phyloP scores from a whole-genome alignment of 768 basidiomycete species.

The Lanmaoa pseudosensibilis region DNA sequence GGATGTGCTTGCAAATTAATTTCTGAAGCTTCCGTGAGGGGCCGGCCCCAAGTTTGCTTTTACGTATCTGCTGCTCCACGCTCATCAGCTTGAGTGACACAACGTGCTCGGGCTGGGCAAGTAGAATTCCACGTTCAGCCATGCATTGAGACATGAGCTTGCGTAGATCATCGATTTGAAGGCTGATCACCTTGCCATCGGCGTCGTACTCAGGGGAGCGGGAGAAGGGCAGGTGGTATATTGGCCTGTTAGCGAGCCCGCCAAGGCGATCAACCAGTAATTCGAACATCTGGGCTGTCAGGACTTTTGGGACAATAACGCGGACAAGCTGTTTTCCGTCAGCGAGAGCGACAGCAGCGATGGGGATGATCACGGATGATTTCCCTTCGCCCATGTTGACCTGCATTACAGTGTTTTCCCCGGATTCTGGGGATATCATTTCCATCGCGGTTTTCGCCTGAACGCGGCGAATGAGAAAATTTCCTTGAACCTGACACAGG shows the following conservation, averaged over 20 bases:
- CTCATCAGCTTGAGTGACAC: conserved; percentile 47
- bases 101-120: conserved; percentile 51
- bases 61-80: conserved; percentile 32
- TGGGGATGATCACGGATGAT: conserved; percentile 44
- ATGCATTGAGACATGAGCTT: conserved; percentile 39
- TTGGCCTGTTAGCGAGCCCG: conserved; percentile 42
- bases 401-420: conserved; percentile 41
- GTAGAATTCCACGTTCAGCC: conserved; percentile 37
- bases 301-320: conserved; percentile 45
- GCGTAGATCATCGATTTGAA: conserved; percentile 23
- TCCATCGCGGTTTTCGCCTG: conserved; percentile 41
- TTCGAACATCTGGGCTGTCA: conserved; percentile 45
- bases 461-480: conserved; percentile 17
- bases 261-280: conserved; percentile 40
- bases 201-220: conserved; percentile 30
- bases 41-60: neutral
- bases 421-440: conserved; percentile 42
- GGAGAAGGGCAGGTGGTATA: conserved; percentile 50
- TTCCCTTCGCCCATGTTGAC: conserved; percentile 61
- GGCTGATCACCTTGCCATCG: neutral
- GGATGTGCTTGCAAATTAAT: neutral
- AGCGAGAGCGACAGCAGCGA: conserved; percentile 40
- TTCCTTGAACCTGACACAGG: conserved; percentile 38
- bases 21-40: conserved; percentile 13
- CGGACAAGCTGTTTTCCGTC: conserved; percentile 43